Conservation (phyloP, 768 basidiomycete genomes). For the Phlebiopsis flavidoalba region DNA sequence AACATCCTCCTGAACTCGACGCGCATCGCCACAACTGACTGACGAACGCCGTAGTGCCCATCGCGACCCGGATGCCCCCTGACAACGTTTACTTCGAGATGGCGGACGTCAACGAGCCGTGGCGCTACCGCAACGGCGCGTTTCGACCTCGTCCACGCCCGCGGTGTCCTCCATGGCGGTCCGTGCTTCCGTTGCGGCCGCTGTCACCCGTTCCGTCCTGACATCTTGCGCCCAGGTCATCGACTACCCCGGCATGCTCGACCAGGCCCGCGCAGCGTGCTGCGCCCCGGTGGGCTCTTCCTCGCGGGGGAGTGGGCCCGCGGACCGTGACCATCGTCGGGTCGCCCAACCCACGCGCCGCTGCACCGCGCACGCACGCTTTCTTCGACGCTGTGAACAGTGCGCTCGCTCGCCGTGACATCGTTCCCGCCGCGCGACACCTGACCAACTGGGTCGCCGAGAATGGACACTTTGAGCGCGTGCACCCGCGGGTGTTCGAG, state of each 20-base stretch:
- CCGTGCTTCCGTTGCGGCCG: slow-evolving; percentile 23
- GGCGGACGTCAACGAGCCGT: slow-evolving; percentile 49
- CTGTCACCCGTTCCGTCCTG: slow-evolving; percentile 2
- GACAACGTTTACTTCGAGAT: slow-evolving; percentile 64
- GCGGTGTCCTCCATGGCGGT: slow-evolving; percentile 57
- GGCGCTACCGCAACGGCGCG: slow-evolving; percentile 46
- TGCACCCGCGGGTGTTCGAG: slow-evolving; percentile 28
- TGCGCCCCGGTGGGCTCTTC: slow-evolving; percentile 70
- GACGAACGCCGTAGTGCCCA: slow-evolving; percentile 47
- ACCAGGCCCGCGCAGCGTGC: slow-evolving; percentile 57
- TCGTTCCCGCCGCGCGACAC: slow-evolving; percentile 31
- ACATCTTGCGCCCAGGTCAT: slow-evolving; percentile 40
- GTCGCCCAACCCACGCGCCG: slow-evolving; percentile 8
- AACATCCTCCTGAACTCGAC: slow-evolving; percentile 10
- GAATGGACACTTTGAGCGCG: slow-evolving; percentile 37
- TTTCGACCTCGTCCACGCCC: slow-evolving; percentile 69
- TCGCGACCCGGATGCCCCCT: slow-evolving; percentile 58
- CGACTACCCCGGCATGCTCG: slow-evolving; percentile 47
- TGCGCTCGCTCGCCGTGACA: slow-evolving; percentile 25
- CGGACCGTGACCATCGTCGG: slow-evolving; percentile 35
- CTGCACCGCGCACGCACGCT: slow-evolving; percentile 19
- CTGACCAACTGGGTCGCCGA: slow-evolving; percentile 34
- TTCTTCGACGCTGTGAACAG: slow-evolving; percentile 40
- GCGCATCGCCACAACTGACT: background rate
- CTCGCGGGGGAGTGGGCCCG: slow-evolving; percentile 55